phyloP scores from a whole-genome alignment of 2,329 filamentous ascomycete species.

The Aspergillus eucalypticola region DNA sequence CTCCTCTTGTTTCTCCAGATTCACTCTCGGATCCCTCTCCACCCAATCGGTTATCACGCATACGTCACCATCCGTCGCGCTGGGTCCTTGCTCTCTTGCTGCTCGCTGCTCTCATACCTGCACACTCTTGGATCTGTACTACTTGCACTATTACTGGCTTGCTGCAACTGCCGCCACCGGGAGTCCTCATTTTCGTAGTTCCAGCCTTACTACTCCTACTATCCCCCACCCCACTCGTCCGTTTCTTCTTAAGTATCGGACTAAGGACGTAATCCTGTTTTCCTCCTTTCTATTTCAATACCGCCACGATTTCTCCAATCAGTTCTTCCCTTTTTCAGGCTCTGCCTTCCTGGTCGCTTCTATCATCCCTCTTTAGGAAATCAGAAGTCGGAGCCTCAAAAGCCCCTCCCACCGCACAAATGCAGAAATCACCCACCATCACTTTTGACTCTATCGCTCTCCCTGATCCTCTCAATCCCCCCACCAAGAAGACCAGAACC shows the following conservation, averaged over 20 bases:
- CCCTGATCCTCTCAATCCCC: not conserved
- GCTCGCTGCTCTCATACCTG: not conserved
- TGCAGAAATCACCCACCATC: not conserved
- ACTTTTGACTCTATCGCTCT: not conserved
- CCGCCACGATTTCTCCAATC: constrained; percentile 12
- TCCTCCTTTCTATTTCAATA: constrained; percentile 6
- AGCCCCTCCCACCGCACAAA: not conserved
- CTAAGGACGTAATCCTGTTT: constrained; percentile 22
- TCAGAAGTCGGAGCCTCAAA: constrained; percentile 3
- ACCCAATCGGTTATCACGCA: constrained; percentile 4
- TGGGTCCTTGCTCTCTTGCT: not conserved
- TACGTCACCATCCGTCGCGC: constrained; percentile 7
- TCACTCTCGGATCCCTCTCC: constrained; percentile 2
- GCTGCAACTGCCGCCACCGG: not conserved
- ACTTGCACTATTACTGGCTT: not conserved
- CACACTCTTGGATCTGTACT: not conserved
- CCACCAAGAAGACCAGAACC: not conserved
- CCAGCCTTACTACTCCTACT: constrained; percentile 6
- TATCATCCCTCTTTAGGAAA: constrained; percentile 7
- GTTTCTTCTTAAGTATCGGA: constrained; percentile 16
- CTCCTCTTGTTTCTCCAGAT: not conserved
- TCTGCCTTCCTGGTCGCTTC: constrained; percentile 2
- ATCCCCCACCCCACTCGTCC: constrained; percentile 11
- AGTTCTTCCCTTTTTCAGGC: constrained; percentile 7
- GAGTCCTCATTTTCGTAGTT: constrained; percentile 11